phyloP scores from a whole-genome alignment of 768 basidiomycete genomes.

The Tylopilus sp. region DNA sequence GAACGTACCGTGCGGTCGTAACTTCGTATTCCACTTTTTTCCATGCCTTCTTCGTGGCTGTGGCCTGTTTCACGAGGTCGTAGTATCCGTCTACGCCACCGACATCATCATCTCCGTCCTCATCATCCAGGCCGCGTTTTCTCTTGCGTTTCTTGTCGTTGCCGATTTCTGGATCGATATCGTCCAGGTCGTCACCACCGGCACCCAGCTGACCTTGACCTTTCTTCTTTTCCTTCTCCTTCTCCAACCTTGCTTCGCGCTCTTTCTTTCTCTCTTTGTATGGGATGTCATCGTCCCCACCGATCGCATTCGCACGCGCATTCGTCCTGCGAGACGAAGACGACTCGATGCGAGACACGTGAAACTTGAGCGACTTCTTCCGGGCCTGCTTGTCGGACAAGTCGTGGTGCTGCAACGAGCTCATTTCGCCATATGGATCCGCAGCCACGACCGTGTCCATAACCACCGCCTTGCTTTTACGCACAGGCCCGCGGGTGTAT shows the following conservation, averaged over 20 bases:
- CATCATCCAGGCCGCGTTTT: slow-evolving; percentile 37
- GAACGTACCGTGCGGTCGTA: slow-evolving; percentile 53
- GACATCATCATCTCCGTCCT: slow-evolving; percentile 39
- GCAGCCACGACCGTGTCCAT: slow-evolving; percentile 8
- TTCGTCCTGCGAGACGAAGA: slow-evolving; percentile 70
- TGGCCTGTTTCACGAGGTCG: slow-evolving; percentile 76
- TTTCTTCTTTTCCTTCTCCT: slow-evolving; percentile 38
- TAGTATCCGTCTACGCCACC: slow-evolving; percentile 79
- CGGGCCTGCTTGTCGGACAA: slow-evolving; percentile 80
- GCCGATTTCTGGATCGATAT: slow-evolving; percentile 42
- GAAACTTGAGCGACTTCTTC: slow-evolving; percentile 84
- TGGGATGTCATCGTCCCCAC: slow-evolving; percentile 95
- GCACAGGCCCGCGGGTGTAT: slow-evolving; percentile 32
- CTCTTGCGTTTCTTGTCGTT: slow-evolving; percentile 36
- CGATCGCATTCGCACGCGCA: slow-evolving; percentile 64
- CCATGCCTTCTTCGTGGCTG: slow-evolving; percentile 67
- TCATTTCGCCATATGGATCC: slow-evolving; percentile 69
- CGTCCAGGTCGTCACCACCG: slow-evolving; percentile 68
- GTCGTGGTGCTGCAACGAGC: slow-evolving; percentile 64
- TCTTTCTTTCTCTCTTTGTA: slow-evolving; percentile 73
- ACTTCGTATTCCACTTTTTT: slow-evolving; percentile 83
- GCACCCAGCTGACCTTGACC: slow-evolving; percentile 35
- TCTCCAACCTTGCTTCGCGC: slow-evolving; percentile 51
- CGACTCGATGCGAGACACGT: slow-evolving; percentile 87
- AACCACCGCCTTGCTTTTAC: slow-evolving; percentile 12